These are phyloP conservation scores for Aphanomyces euteiches DNA, from an alignment of 352 stramenopile genomes.

Conservation along the genomic window DNA sequence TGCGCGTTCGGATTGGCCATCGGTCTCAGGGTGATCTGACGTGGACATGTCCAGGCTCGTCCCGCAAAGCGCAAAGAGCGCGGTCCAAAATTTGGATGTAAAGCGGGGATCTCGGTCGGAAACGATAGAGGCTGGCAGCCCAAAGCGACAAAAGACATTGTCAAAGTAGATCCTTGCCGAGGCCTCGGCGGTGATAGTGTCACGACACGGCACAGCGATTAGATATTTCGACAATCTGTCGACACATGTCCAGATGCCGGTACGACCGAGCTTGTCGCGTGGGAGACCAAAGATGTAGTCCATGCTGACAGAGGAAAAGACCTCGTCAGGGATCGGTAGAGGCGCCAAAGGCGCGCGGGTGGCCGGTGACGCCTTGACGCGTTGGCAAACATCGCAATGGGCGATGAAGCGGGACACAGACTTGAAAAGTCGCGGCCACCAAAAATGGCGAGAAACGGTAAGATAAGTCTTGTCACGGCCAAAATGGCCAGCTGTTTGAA, in stretches of 20 bases:
- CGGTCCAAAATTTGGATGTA: not conserved
- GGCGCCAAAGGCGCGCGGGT: not conserved
- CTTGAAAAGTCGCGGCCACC: not conserved
- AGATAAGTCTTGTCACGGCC: not conserved
- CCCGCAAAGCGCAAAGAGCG: not conserved
- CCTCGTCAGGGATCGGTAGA: not conserved
- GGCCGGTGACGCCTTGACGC: not conserved
- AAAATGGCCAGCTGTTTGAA: not conserved
- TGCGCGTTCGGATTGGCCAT: not conserved
- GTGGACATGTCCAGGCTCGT: not conserved
- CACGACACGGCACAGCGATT: too few species aligned
- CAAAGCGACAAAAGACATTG: not conserved
- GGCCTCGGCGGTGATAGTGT: not conserved
- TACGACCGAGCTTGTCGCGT: not conserved
- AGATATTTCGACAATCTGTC: not conserved
- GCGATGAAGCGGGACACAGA: not conserved
- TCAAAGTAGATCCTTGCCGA: not conserved
- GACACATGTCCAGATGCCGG: not conserved
- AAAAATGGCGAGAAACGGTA: not conserved
- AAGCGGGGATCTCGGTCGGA: not conserved
- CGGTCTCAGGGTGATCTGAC: not conserved
- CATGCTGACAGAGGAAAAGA: not conserved
- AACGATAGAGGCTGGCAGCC: not conserved
- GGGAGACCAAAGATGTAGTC: not conserved
- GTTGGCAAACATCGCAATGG: not conserved